Conservation (phyloP, 768 basidiomycete genomes). For the Lanmaoa rubissima region DNA sequence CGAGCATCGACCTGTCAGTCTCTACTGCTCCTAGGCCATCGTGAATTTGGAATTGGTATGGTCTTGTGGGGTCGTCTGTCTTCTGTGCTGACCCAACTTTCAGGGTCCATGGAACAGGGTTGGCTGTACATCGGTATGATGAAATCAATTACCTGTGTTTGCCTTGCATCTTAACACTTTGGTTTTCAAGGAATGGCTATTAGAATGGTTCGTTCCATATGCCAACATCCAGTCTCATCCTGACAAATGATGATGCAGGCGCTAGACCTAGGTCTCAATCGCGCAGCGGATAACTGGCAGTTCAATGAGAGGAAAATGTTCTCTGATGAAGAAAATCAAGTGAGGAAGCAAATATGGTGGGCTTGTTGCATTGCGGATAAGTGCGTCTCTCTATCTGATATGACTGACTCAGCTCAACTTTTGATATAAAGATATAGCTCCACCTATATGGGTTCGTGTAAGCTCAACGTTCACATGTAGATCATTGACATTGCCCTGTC, state of each 20-base stretch:
- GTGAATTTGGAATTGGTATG: conserved; percentile 82
- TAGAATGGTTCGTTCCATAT: conserved; percentile 53
- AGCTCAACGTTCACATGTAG: background rate
- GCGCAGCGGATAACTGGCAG: conserved; percentile 74
- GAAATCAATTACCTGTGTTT: background rate
- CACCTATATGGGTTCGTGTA: conserved; percentile 62
- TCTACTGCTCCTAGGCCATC: conserved; percentile 72
- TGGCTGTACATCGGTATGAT: conserved; percentile 76
- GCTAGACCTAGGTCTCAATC: conserved; percentile 77
- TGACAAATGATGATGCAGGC: conserved; percentile 45
- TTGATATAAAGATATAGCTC: conserved; percentile 55
- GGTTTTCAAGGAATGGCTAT: conserved; percentile 58
- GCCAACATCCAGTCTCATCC: background rate
- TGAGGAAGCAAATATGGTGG: conserved; percentile 80
- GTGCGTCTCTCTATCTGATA: conserved; percentile 37
- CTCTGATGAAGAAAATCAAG: conserved; percentile 63
- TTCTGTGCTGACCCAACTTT: conserved; percentile 11
- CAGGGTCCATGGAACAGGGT: conserved; percentile 72
- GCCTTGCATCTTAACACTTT: background rate
- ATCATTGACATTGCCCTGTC: conserved; percentile 9
- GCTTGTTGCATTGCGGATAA: conserved; percentile 68
- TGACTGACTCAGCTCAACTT: conserved; percentile 1
- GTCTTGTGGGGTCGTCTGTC: background rate
- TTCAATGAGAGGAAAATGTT: conserved; percentile 60
- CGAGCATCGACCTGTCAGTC: conserved; percentile 79